Evolutionary conservation across 2,329 filamentous ascomycete genomes (phyloP).

Genomic region (Coniochaeta prunicola): DNA sequence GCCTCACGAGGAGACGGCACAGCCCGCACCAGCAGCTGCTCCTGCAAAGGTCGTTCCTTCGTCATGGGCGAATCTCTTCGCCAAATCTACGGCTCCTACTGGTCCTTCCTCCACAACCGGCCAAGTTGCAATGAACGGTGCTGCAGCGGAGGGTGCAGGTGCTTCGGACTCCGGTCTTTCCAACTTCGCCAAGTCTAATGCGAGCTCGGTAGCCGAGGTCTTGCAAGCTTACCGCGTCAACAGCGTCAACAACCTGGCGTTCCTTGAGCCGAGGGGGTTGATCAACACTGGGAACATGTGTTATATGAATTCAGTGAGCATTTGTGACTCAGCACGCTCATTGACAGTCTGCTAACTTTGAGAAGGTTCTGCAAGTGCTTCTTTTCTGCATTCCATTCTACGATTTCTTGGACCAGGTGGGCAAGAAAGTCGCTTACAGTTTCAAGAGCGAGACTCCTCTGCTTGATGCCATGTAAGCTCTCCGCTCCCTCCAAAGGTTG

Average conservation of each 20-base stretch:
- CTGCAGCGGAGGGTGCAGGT: conserved; percentile 10
- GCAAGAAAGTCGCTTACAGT: conserved; percentile 75
- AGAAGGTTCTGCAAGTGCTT: conserved; percentile 88
- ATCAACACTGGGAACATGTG: conserved; percentile 99
- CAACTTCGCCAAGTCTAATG: conserved; percentile 35
- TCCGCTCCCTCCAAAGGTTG: background rate
- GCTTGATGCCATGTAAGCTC: conserved; percentile 80
- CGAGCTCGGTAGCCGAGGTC: conserved; percentile 65
- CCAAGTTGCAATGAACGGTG: conserved; percentile 16
- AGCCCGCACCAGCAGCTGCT: conserved; percentile 16
- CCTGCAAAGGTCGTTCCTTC: conserved; percentile 26
- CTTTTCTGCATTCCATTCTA: conserved; percentile 93
- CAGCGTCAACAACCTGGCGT: conserved; percentile 60
- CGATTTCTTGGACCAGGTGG: conserved; percentile 81
- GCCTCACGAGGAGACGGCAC: conserved; percentile 13
- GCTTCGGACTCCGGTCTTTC: conserved; percentile 19
- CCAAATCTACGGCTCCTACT: conserved; percentile 15
- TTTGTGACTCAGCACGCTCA: background rate
- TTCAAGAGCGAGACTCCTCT: conserved; percentile 94
- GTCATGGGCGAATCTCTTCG: conserved; percentile 30
- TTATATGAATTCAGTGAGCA: conserved; percentile 96
- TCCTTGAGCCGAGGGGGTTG: conserved; percentile 86
- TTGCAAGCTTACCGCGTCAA: conserved; percentile 66
- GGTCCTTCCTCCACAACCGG: conserved; percentile 12
- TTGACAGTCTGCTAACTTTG: conserved; percentile 23